A percentile compares a stretch with the other conserved stretches of the same genome.
Evolutionary conservation across 805 yeast species (phyloP).

Genomic region (Candida berthetii): DNA sequence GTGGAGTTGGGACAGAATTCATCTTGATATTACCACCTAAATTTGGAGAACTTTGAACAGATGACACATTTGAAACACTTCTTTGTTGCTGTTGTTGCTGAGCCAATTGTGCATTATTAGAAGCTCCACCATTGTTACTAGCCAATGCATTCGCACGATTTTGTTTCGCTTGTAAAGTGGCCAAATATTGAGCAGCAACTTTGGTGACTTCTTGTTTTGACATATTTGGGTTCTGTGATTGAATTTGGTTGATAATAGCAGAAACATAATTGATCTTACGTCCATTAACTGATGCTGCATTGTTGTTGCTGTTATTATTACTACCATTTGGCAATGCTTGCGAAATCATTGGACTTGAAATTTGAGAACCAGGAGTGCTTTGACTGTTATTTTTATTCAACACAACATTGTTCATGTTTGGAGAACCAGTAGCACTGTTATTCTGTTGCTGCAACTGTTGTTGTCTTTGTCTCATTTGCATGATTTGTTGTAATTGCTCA

Average conservation of each 20-base stretch:
- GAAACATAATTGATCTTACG: conserved; percentile 35
- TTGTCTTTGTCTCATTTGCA: conserved; percentile 31
- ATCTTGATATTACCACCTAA: conserved; percentile 3
- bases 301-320: not conserved
- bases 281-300: conserved; percentile 1
- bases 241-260: conserved; percentile 58
- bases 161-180: conserved; percentile 43
- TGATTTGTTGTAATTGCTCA: conserved; percentile 54
- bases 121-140: conserved; percentile 8
- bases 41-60: not conserved
- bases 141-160: conserved; percentile 24
- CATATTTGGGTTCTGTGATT: conserved; percentile 56
- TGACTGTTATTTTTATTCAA: conserved; percentile 17
- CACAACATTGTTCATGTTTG: not conserved
- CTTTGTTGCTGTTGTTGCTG: not conserved
- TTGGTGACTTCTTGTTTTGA: conserved; percentile 60
- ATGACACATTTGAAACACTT: not conserved
- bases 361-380: conserved; percentile 5
- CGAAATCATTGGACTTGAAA: conserved; percentile 7
- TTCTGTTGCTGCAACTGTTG: conserved; percentile 10
- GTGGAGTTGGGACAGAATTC: conserved; percentile 28
- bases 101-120: not conserved
- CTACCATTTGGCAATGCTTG: conserved; percentile 1
- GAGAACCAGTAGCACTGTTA: not conserved
- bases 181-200: conserved; percentile 58